These are phyloP conservation scores for Corylus heterophylla DNA, from an alignment of 306 rosid species.

Conservation along the genomic window DNA sequence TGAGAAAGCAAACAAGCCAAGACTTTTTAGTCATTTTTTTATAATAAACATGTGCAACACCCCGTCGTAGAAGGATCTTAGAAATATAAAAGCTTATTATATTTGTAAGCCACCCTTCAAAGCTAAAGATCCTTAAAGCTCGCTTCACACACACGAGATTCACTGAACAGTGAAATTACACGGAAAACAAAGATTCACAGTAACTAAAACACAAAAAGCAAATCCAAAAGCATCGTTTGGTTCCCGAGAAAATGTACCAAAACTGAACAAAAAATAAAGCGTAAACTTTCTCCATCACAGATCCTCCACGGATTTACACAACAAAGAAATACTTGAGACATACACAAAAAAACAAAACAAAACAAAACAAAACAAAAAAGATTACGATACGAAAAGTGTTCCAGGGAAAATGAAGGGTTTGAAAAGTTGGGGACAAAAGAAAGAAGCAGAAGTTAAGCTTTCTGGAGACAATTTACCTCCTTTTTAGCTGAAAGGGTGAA, in stretches of 20 bases:
- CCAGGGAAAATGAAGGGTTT: neutral
- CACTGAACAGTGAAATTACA: neutral
- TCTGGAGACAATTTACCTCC: conserved; percentile 1
- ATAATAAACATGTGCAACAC: conserved; percentile 38
- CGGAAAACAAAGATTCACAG: conserved; percentile 9
- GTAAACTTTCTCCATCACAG: neutral
- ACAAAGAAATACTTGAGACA: no score
- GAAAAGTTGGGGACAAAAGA: neutral
- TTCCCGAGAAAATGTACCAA: conserved; percentile 9
- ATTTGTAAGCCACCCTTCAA: conserved; percentile 31
- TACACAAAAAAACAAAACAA: no score
- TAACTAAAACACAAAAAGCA: neutral
- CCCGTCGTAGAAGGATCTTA: conserved; percentile 36
- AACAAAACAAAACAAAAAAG: neutral
- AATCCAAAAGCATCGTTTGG: neutral
- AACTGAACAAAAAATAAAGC: neutral
- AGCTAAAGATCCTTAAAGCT: conserved; percentile 64
- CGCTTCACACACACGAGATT: conserved; percentile 55
- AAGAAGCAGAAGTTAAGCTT: neutral
- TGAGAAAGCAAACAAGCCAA: conserved; percentile 25
- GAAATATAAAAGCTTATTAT: conserved; percentile 30
- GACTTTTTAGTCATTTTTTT: neutral
- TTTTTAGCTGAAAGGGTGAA: conserved; percentile 9
- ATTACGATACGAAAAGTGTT: no score
- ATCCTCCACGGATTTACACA: neutral